Percentiles rank a stretch among this genome's conserved stretches.
phyloP scores from a whole-genome alignment of 1,284 basidiomycete species.

The Melampsora larici-populina region DNA sequence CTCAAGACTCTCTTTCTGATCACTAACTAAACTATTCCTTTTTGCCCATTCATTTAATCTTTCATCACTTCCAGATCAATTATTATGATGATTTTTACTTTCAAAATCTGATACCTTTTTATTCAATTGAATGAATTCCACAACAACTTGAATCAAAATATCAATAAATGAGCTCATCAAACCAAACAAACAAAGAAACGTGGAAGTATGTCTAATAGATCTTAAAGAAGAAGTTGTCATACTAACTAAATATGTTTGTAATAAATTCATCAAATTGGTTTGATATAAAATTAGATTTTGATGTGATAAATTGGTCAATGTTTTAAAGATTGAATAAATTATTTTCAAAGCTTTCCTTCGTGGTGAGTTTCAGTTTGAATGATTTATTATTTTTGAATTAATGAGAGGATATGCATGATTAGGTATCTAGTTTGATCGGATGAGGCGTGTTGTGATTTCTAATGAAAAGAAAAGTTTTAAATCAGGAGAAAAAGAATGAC shows the following conservation, averaged over 20 bases:
- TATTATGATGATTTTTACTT: conserved; percentile 59
- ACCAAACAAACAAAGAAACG: conserved; percentile 72
- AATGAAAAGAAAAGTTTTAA: neutral
- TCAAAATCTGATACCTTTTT: conserved; percentile 60
- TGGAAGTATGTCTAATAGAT: too few relatives aligned
- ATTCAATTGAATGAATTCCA: conserved; percentile 74
- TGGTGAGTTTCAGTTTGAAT: conserved; percentile 54
- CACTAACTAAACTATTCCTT: too few relatives aligned
- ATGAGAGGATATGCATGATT: conserved; percentile 77
- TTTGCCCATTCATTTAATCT: too few relatives aligned
- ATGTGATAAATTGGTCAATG: conserved; percentile 70
- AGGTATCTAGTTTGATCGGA: conserved; percentile 57
- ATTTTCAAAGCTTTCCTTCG: conserved; percentile 78
- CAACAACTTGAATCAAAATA: conserved; percentile 73
- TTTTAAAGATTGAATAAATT: too few relatives aligned
- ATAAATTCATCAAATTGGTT: conserved; percentile 71
- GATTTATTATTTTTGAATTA: conserved; percentile 65
- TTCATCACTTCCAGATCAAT: too few relatives aligned
- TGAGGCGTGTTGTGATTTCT: neutral
- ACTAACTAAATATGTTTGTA: conserved; percentile 85
- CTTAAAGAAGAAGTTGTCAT: too few relatives aligned
- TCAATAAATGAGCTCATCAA: conserved; percentile 78
- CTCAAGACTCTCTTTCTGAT: too few relatives aligned
- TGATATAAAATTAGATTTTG: conserved; percentile 67
- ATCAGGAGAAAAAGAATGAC: too few relatives aligned